Evolutionary conservation across 768 basidiomycete genomes (phyloP).

Genomic region (Russula dissimulans): DNA sequence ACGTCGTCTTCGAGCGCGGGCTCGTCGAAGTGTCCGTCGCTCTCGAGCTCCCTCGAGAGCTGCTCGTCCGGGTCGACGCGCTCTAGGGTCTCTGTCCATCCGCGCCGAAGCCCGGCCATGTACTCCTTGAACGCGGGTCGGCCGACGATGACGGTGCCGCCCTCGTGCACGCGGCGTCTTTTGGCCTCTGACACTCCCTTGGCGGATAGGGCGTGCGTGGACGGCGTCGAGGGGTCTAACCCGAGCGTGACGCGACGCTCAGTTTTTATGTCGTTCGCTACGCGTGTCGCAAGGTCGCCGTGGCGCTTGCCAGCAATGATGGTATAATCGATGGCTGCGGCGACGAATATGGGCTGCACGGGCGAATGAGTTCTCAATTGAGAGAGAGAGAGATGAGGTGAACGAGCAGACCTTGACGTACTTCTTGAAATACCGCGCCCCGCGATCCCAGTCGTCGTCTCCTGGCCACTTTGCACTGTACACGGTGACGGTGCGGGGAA

Average conservation of each 20-base stretch:
- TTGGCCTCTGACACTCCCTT: slow-evolving; percentile 43
- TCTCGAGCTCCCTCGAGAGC: slow-evolving; percentile 55
- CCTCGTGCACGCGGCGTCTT: slow-evolving; percentile 56
- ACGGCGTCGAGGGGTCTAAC: slow-evolving; percentile 41
- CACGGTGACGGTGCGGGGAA: slow-evolving; percentile 73
- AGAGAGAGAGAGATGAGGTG: slow-evolving; percentile 1
- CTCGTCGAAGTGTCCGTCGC: slow-evolving; percentile 76
- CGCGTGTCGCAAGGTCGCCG: slow-evolving; percentile 73
- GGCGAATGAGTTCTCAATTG: background rate
- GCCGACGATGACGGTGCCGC: slow-evolving; percentile 80
- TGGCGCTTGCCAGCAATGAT: slow-evolving; percentile 72
- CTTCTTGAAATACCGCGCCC: slow-evolving; percentile 85
- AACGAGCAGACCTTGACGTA: slow-evolving; percentile 78
- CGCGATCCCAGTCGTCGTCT: slow-evolving; percentile 84
- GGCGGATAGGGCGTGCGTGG: slow-evolving; percentile 41
- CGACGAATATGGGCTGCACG: slow-evolving; percentile 79
- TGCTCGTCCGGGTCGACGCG: slow-evolving; percentile 62
- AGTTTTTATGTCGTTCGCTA: slow-evolving; percentile 63
- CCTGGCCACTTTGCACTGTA: slow-evolving; percentile 90
- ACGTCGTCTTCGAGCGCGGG: slow-evolving; percentile 27
- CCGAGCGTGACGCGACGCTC: slow-evolving; percentile 62
- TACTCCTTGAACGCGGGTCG: slow-evolving; percentile 93
- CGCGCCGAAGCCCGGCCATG: slow-evolving; percentile 74
- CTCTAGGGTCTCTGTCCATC: slow-evolving; percentile 71
- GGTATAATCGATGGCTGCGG: slow-evolving; percentile 90